Conservation (phyloP, 257 asterid genomes). For the Oldenlandia corymbosa region DNA sequence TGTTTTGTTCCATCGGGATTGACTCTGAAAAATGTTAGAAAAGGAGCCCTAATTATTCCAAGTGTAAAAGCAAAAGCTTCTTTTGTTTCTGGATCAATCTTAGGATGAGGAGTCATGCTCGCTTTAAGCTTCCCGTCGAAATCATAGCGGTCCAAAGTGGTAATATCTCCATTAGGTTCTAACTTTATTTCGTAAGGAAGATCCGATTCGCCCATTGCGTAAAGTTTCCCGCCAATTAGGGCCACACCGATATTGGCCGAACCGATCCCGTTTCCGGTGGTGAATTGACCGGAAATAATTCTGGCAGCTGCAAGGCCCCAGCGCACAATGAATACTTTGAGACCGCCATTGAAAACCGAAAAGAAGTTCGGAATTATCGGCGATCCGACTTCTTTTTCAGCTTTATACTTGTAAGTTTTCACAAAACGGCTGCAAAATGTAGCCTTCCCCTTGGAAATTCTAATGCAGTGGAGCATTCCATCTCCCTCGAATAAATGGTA, state of each 20-base stretch:
- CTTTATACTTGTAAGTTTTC: slow-evolving; percentile 4
- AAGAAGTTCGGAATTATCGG: slow-evolving; percentile 2
- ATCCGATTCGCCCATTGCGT: slow-evolving; percentile 32
- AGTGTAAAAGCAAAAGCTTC: slow-evolving; percentile 70
- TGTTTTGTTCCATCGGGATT: slow-evolving; percentile 43
- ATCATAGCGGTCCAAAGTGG: slow-evolving; percentile 59
- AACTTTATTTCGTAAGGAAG: slow-evolving; percentile 5
- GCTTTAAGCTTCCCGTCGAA: slow-evolving; percentile 44
- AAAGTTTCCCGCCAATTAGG: slow-evolving; percentile 45
- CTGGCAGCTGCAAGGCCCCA: neutral
- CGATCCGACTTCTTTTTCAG: neutral
- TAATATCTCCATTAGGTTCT: neutral
- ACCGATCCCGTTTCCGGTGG: neutral
- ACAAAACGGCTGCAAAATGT: slow-evolving; percentile 7
- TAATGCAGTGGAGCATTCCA: slow-evolving; percentile 62
- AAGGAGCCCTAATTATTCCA: slow-evolving; percentile 69
- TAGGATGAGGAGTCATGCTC: slow-evolving; percentile 92
- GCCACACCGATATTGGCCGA: slow-evolving; percentile 68
- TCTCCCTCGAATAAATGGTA: slow-evolving; percentile 85
- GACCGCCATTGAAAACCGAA: slow-evolving; percentile 55
- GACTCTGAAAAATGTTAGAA: slow-evolving; percentile 45
- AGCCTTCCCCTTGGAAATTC: neutral
- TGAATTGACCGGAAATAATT: neutral
- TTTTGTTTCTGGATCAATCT: slow-evolving; percentile 44
- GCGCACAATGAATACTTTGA: slow-evolving; percentile 12